Evolutionary conservation across 129 eudicot species (phyloP).

Genomic region (Smallanthus sonchifolius): DNA sequence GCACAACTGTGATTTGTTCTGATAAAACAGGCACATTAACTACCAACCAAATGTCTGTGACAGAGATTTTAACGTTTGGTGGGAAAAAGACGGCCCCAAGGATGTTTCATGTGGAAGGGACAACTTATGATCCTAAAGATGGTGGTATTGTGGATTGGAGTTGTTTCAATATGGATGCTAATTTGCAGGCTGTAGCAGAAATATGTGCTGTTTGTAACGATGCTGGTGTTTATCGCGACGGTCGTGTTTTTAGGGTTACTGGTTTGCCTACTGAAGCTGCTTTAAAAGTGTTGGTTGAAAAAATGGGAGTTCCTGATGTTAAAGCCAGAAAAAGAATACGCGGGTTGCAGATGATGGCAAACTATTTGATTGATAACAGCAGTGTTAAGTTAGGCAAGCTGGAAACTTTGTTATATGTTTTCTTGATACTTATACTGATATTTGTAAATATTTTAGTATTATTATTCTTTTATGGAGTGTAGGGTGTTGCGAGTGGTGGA

Average conservation of each 20-base stretch:
- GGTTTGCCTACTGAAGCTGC: conserved; percentile 95
- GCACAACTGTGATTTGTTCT: conserved; percentile 52
- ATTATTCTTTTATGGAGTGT: neutral
- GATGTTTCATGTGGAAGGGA: conserved; percentile 59
- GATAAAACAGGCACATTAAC: conserved; percentile 68
- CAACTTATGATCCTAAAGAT: conserved; percentile 83
- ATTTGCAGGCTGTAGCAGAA: conserved; percentile 72
- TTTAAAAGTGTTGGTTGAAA: conserved; percentile 80
- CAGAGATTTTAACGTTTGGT: conserved; percentile 65
- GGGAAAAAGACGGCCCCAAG: conserved; percentile 49
- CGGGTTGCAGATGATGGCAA: conserved; percentile 40
- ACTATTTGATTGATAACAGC: conserved; percentile 46
- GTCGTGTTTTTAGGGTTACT: conserved; percentile 48
- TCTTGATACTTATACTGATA: neutral
- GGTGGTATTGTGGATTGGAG: conserved; percentile 79
- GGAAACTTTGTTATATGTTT: neutral
- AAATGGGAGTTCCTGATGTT: conserved; percentile 73
- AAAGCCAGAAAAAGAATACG: conserved; percentile 48
- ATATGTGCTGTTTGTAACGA: conserved; percentile 79
- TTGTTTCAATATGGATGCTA: conserved; percentile 57
- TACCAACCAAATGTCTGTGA: conserved; percentile 88
- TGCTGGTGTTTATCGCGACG: conserved; percentile 64
- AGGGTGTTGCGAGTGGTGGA: conserved; percentile 82
- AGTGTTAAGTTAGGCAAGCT: conserved; percentile 46
- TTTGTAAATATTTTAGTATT: neutral